Percentiles rank a stretch among this genome's conserved stretches.
phyloP scores from a whole-genome alignment of 176 grass and related monocot genomes.

The Carex littledalei region DNA sequence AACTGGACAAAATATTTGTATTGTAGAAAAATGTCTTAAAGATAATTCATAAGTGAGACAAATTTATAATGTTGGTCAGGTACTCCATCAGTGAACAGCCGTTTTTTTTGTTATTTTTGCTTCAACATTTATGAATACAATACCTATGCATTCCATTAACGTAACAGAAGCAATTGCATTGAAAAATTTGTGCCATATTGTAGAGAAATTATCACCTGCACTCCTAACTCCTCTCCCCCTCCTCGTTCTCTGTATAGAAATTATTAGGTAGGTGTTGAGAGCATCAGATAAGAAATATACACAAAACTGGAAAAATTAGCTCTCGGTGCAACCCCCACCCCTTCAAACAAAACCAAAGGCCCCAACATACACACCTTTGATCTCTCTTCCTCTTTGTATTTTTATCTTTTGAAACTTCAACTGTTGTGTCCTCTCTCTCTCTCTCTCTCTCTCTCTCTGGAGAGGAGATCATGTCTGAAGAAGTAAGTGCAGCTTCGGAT shows the following conservation, averaged over 20 bases:
- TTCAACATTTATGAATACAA: background rate
- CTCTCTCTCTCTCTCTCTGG: background rate
- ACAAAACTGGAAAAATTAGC: constrained; percentile 21
- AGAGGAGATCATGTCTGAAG: background rate
- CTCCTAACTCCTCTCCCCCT: background rate
- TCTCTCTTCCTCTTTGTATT: background rate
- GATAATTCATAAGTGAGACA: background rate
- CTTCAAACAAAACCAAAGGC: background rate
- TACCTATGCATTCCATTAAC: background rate
- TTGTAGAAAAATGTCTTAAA: background rate
- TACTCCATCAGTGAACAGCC: background rate
- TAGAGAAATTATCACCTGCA: background rate
- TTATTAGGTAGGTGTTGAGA: constrained; percentile 19
- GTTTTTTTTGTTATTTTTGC: background rate
- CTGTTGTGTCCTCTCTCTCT: background rate
- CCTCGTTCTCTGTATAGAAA: constrained; percentile 14
- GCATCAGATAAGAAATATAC: constrained; percentile 17
- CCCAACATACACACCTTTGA: background rate
- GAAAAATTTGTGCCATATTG: background rate
- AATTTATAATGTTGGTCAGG: background rate
- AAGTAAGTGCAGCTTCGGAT: background rate
- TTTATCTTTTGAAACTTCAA: background rate
- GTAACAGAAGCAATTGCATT: background rate
- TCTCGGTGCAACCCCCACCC: background rate
- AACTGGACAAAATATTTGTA: background rate